Evolutionary conservation across 495 filamentous ascomycete species (phyloP), one percentile per base, ranked within the genome.

Genomic region (Aspergillus bertholletiae): DNA sequence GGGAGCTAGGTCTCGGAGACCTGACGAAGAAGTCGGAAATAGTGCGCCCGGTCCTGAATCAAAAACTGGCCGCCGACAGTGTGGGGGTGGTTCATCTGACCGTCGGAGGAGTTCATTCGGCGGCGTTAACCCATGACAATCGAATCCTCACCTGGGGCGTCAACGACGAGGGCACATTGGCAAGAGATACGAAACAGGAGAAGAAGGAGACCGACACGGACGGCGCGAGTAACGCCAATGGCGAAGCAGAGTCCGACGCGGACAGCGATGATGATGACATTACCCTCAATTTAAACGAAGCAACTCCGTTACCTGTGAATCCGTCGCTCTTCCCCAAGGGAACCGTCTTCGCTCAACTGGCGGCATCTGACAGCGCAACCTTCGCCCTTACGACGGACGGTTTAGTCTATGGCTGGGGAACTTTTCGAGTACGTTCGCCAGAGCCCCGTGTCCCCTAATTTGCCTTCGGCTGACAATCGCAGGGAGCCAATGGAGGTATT

Each of bases 351-450:
- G 74, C 76, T 24, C 74, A 82, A 49, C 74, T 90, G 49, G 75
- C 75, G 18, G 86, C 85, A 41, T 77, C 80, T 27, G 85, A 88
- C 58, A 86, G 82, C 45, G 74, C 80, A 27, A 82, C 83, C 1
- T 85, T 88, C 66, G 80, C 79, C 6, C 69, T 90, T 20, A 88
- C 87, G 3, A 76, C 80, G 21, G 76, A 80, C 26, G 87, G 87
- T 9, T 68, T 68, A 24, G 84, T 90, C n/a, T 89, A 84, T 56
- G 86, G 85, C 13, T 90, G 87, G 86, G 87, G 87, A 40, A 85
- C 83, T 21, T 89, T 90, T 66, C 62, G 82, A 61, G 84, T 85
- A 74, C 62, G 78, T 66, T 17, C n/a, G n/a, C n/a, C n/a, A n/a
- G n/a, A n/a, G n/a, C n/a, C n/a, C n/a, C n/a, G n/a, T n/a, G n/a